Evolutionary conservation across 2,329 filamentous ascomycete genomes (phyloP), one percentile per base, ranked within the genome.

Genomic region (Rhynchosporium graminicola): DNA sequence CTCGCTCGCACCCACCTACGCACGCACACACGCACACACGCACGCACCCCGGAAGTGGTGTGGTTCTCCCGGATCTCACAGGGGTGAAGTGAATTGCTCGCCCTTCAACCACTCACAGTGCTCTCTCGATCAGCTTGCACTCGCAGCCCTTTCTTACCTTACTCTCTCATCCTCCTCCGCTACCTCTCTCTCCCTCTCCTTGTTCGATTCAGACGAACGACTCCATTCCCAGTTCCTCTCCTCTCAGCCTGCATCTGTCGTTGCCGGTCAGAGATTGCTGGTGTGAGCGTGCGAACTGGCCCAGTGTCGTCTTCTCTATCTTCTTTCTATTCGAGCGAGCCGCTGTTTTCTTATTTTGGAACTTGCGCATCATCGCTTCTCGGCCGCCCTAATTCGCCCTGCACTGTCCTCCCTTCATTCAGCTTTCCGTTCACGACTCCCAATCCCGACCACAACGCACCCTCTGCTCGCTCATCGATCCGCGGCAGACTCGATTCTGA

Each of bases 321-420:
- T 20, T n/a, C 43, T 20, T 46, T 46, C 43, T 20, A 36, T 36
- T 36, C 33, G 33, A 36, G 33, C 33, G 33, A 31, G n/a, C 28
- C 29, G 26, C 29, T 50, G 47, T 50, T 33, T 50, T 50, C 29
- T 50, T 64, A 66, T 61, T 67, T 65, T 69, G 66, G 65, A 66
- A 46, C 65, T 63, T 59, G 64, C 57, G 65, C 67, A 66, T 64
- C 47, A 64, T 68, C 65, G 68, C 68, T 70, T 68, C 65, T 15
- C 48, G 55, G 59, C 43, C 54, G 55, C 57, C 55, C 64, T 45
- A 52, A 40, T 33, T 33, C 51, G 51, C 51, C 36, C 36, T 52
- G 50, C 50, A 20, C 20, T 36, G 33, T 36, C 33, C 48, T 56
- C 55, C 43, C 46, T 57, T 33, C 45, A 43, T 61, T 63, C 66